phyloP scores from a whole-genome alignment of 805 yeast species.

The Saturnispora mendoncae region DNA sequence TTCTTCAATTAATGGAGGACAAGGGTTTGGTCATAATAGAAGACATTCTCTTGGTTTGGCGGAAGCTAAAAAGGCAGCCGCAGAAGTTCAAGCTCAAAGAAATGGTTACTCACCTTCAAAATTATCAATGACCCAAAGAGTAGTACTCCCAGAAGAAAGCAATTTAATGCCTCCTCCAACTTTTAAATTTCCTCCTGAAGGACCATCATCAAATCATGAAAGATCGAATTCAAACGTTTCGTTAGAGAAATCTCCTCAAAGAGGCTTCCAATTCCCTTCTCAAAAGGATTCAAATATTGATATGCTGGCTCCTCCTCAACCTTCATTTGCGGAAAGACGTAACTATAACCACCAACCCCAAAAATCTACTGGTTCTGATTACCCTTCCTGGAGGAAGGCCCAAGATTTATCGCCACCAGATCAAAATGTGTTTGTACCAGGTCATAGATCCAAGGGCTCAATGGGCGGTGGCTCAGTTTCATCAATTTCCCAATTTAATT shows the following conservation, averaged over 20 bases:
- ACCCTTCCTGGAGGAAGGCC: conserved; percentile 60
- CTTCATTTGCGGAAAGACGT: conserved; percentile 39
- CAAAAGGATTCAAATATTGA: conserved; percentile 19
- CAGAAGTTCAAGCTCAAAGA: conserved; percentile 74
- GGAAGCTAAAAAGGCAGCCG: conserved; percentile 97
- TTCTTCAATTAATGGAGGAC: conserved; percentile 21
- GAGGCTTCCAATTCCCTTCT: conserved; percentile 61
- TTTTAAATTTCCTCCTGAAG: conserved; percentile 11
- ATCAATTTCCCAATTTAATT: conserved; percentile 33
- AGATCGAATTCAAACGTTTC: conserved; percentile 23
- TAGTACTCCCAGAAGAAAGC: neutral
- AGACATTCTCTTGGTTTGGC: conserved; percentile 86
- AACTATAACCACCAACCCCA: conserved; percentile 24
- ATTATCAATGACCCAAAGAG: conserved; percentile 14
- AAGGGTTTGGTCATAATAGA: conserved; percentile 67
- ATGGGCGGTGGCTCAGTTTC: conserved; percentile 51
- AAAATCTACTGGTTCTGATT: conserved; percentile 34
- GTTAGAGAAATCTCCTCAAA: conserved; percentile 35
- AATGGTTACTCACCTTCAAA: conserved; percentile 28
- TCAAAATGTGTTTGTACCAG: conserved; percentile 51
- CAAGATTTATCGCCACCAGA: conserved; percentile 20
- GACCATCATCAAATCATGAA: conserved; percentile 14
- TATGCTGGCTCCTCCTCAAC: conserved; percentile 44
- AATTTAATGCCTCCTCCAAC: conserved; percentile 6
- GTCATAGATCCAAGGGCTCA: conserved; percentile 60